These are phyloP conservation scores for Guyanaporus albipodus DNA, from an alignment of 768 basidiomycete species.

Conservation along the genomic window DNA sequence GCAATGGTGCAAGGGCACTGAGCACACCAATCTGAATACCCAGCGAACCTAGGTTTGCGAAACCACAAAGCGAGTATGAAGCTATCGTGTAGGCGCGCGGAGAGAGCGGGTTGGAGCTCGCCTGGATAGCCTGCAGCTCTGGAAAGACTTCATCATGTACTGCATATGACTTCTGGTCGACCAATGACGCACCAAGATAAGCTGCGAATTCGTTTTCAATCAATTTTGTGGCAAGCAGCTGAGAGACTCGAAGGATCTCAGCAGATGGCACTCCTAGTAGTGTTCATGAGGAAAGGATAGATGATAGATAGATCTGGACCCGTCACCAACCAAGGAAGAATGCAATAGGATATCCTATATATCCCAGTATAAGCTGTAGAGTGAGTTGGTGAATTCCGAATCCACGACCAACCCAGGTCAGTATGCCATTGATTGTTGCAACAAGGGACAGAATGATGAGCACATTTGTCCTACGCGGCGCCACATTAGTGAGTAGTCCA, in stretches of 20 bases:
- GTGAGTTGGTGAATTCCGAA: conserved; percentile 82
- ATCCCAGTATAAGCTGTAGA: conserved; percentile 79
- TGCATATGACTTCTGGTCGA: neutral
- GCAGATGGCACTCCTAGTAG: conserved; percentile 60
- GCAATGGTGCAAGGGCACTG: conserved; percentile 62
- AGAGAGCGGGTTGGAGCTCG: conserved; percentile 51
- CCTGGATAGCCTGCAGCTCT: conserved; percentile 45
- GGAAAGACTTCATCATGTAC: conserved; percentile 9
- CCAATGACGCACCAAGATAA: conserved; percentile 41
- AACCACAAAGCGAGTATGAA: conserved; percentile 86
- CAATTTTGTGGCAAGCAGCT: conserved; percentile 82
- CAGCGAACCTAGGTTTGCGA: conserved; percentile 81
- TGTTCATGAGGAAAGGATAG: conserved; percentile 1
- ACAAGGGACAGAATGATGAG: conserved; percentile 82
- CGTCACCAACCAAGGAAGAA: conserved; percentile 55
- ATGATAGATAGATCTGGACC: neutral
- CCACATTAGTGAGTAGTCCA: conserved; percentile 6
- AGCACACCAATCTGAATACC: conserved; percentile 86
- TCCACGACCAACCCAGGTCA: conserved; percentile 86
- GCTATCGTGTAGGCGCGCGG: conserved; percentile 77
- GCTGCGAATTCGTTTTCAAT: conserved; percentile 86
- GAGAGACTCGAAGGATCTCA: conserved; percentile 80
- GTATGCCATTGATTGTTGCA: conserved; percentile 74
- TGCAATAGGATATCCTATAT: conserved; percentile 83
- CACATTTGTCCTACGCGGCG: conserved; percentile 61